These are phyloP conservation scores for Candida glaebosa DNA, from an alignment of 805 yeast species.

Conservation along the genomic window DNA sequence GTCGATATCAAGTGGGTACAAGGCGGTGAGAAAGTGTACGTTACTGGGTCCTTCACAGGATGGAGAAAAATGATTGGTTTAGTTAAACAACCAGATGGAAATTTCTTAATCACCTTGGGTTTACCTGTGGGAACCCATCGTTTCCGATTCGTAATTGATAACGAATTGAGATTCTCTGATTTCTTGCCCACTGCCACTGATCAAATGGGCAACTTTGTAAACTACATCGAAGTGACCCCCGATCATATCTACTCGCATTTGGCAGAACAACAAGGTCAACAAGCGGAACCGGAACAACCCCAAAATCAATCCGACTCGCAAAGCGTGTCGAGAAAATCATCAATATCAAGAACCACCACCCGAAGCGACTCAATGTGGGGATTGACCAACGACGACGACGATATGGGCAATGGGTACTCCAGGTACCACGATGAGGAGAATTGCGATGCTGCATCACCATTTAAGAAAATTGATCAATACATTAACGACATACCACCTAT, in stretches of 20 bases:
- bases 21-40: conserved; percentile 94
- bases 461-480: conserved; percentile 34
- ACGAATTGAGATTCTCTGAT: conserved; percentile 85
- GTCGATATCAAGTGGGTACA: conserved; percentile 87
- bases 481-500: conserved; percentile 76
- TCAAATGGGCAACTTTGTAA: conserved; percentile 93
- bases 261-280: conserved; percentile 19
- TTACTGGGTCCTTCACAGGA: conserved; percentile 96
- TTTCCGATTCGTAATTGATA: conserved; percentile 90
- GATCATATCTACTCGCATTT: conserved; percentile 31
- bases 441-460: conserved; percentile 3
- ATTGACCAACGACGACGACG: conserved; percentile 65
- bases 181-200: conserved; percentile 95
- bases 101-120: conserved; percentile 66
- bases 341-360: conserved; percentile 22
- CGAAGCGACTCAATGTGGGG: conserved; percentile 62
- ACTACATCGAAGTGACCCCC: conserved; percentile 75
- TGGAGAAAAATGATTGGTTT: conserved; percentile 98
- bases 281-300: conserved; percentile 2
- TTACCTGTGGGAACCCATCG: conserved; percentile 90
- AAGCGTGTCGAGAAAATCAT: conserved; percentile 24
- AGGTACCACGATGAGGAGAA: conserved; percentile 65
- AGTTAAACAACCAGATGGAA: conserved; percentile 49
- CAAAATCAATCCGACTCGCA: conserved; percentile 8
- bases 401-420: conserved; percentile 78